Evolutionary conservation across 257 asterid species (phyloP).

Genomic region (Vinca minor): DNA sequence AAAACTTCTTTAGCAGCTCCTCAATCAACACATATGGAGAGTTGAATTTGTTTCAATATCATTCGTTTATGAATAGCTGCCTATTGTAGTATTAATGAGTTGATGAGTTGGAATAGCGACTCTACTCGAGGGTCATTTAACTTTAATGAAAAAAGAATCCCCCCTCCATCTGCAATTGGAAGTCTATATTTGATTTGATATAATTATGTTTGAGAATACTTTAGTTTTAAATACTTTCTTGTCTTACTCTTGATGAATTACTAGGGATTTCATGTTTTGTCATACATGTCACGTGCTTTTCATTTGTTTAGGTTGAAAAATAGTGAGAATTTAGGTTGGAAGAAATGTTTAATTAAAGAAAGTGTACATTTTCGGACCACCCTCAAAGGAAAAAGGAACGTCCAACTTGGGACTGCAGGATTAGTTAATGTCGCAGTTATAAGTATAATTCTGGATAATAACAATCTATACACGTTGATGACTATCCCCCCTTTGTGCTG

Average conservation of each 20-base stretch:
- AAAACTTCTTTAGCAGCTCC: too few species aligned
- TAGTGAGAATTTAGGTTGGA: neutral
- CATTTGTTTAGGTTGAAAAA: neutral
- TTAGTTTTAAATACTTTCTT: neutral
- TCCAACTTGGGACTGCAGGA: neutral
- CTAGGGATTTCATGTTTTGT: neutral
- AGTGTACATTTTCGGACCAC: neutral
- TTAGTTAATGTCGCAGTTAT: neutral
- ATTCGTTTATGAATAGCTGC: neutral
- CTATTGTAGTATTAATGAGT: neutral
- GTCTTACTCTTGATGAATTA: neutral
- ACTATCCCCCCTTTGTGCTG: too few species aligned
- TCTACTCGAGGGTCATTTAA: neutral
- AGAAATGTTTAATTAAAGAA: neutral
- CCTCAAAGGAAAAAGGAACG: neutral
- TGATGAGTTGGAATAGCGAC: neutral
- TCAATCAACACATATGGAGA: too few species aligned
- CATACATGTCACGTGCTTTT: neutral
- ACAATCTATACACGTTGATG: too few species aligned
- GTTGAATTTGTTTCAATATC: too few species aligned
- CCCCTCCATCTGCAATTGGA: neutral
- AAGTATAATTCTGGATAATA: neutral
- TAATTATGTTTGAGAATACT: neutral
- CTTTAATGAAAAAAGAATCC: neutral
- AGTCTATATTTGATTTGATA: neutral